These are phyloP conservation scores for Typha latifolia DNA, from an alignment of 176 grass and related monocot genomes.

Conservation along the genomic window DNA sequence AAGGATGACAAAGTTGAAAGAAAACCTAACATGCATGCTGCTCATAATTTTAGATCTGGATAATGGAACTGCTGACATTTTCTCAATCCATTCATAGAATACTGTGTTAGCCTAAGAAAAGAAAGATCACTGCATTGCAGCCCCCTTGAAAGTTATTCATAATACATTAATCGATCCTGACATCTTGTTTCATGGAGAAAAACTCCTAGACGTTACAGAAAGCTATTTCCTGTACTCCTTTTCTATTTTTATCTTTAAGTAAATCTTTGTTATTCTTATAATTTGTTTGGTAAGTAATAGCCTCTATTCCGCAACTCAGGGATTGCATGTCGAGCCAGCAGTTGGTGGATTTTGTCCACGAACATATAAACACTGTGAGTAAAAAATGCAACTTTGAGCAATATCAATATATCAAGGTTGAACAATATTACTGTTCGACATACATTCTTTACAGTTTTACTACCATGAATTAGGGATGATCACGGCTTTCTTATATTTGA, in stretches of 20 bases:
- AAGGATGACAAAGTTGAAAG: no score
- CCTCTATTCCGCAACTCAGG: constrained; percentile 21
- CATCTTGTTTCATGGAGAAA: background rate
- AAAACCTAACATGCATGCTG: no score
- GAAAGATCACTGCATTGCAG: background rate
- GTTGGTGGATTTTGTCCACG: constrained; percentile 83
- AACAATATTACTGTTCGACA: background rate
- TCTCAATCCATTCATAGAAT: background rate
- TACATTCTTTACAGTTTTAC: background rate
- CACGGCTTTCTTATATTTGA: background rate
- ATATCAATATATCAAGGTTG: background rate
- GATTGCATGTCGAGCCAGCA: constrained; percentile 91
- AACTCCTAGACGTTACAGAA: background rate
- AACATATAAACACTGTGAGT: constrained; percentile 65
- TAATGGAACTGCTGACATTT: background rate
- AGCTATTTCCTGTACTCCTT: background rate
- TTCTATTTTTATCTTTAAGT: background rate
- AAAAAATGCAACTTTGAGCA: background rate
- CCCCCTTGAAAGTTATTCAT: background rate
- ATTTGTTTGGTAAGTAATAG: background rate
- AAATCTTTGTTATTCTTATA: background rate
- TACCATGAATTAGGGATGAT: no score
- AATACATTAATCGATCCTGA: background rate
- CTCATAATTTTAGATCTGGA: background rate
- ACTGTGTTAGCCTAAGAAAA: no score